Evolutionary conservation across 2,329 filamentous ascomycete genomes (phyloP), one percentile per base, ranked within the genome.

Genomic region (Xylaria sp.): DNA sequence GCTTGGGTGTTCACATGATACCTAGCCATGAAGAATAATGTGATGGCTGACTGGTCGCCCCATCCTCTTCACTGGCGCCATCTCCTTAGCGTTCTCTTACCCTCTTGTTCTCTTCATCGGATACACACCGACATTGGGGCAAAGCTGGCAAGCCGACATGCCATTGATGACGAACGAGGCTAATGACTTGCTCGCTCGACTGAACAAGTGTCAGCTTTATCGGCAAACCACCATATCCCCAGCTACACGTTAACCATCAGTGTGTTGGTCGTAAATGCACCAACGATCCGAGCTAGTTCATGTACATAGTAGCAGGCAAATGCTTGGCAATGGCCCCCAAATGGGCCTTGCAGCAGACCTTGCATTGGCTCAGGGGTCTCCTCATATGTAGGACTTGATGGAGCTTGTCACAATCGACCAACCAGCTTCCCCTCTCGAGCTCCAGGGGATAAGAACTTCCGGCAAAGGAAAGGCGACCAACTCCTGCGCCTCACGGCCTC

Each of bases 401-500:
- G 60, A 67, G 42, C 61, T 59, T 32, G 64, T 51, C 27, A 39
- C 61, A 54, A 27, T 47, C 17, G 51, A 59, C 67, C 69, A 67
- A 69, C 67, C 63, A 71, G 61, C 39, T 55, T 30, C 55, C 58
- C 61, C 50, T 34, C 56, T 61, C n/a, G 27, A 62, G 42, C 65
- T 61, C 19, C 39, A 62, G 53, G 65, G 59, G 64, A 54, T 7
- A 45, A 36, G 27, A 34, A 39, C 47, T 59, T n/a, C 39, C 39
- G 50, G 50, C 42, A 58, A 34, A 56, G 63, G 61, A 51, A 55
- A 66, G 63, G 60, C 64, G 17, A 56, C 59, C 14, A 48, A 60
- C 58, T 58, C 68, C 68, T 70, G 56, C 68, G 68, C 68, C 65
- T 68, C 68, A 65, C 68, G 68, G 68, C 58, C 39, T 65, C 65